A percentile compares a stretch with the other conserved stretches of the same genome.
Conservation (phyloP, 331 rosid species). For the Erythrophleum ivorense region DNA sequence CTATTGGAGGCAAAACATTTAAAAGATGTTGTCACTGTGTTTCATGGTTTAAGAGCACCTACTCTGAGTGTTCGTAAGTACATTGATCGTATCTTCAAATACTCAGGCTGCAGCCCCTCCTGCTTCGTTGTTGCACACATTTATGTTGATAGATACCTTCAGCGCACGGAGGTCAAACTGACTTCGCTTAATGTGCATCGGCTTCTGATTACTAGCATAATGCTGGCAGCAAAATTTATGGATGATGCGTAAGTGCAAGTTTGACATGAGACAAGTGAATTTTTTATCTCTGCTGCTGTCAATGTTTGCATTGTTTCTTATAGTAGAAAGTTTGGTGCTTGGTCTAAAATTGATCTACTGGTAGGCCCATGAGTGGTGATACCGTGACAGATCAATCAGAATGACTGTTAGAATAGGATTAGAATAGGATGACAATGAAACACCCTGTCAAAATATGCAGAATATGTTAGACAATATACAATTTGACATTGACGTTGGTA, state of each 20-base stretch:
- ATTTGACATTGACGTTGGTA: too few species aligned
- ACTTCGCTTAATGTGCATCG: constrained; percentile 94
- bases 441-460: too few species aligned
- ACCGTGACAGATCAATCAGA: too few species aligned
- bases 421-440: too few species aligned
- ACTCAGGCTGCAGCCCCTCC: constrained; percentile 90
- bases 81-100: constrained; percentile 85
- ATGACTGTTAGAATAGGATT: too few species aligned
- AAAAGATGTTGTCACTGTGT: constrained; percentile 65
- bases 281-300: not conserved
- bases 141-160: constrained; percentile 77
- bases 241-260: constrained; percentile 85
- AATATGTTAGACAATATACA: too few species aligned
- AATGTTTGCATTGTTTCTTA: not conserved
- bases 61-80: constrained; percentile 70
- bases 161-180: constrained; percentile 61
- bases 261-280: not conserved
- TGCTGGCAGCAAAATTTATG: constrained; percentile 91
- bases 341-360: not conserved
- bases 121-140: constrained; percentile 83
- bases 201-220: constrained; percentile 84
- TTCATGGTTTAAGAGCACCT: constrained; percentile 89
- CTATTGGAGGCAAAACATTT: constrained; percentile 55
- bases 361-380: not conserved
- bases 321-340: not conserved